Percentiles rank a stretch among this genome's conserved stretches.
phyloP scores from a whole-genome alignment of 805 yeast species.

The Limtongia smithiae region DNA sequence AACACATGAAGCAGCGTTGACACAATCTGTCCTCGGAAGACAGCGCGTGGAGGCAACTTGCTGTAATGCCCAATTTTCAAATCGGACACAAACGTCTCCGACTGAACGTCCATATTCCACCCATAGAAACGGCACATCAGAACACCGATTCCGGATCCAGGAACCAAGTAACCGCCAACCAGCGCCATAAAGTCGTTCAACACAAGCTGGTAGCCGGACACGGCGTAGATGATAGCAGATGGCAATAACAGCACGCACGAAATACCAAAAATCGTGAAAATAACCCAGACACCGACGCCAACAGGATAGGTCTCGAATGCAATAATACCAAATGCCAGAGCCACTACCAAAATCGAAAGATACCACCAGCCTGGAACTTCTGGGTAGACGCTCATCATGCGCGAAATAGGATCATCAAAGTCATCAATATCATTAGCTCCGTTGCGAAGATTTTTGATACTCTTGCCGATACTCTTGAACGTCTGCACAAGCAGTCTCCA shows the following conservation, averaged over 20 bases:
- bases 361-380: conserved; percentile 52
- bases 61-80: conserved; percentile 55
- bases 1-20: conserved; percentile 13
- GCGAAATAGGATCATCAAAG: conserved; percentile 34
- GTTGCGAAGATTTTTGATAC: conserved; percentile 25
- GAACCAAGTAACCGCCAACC: conserved; percentile 30
- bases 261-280: conserved; percentile 36
- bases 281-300: conserved; percentile 35
- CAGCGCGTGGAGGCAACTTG: conserved; percentile 42
- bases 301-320: conserved; percentile 38
- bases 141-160: conserved; percentile 54
- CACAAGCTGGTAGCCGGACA: conserved; percentile 41
- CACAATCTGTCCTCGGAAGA: conserved; percentile 39
- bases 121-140: conserved; percentile 51
- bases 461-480: conserved; percentile 32
- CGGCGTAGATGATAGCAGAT: conserved; percentile 33
- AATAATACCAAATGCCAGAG: conserved; percentile 46
- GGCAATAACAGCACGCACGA: conserved; percentile 35
- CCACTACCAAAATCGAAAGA: conserved; percentile 41
- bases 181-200: conserved; percentile 34
- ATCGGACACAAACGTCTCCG: conserved; percentile 56
- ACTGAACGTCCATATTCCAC: conserved; percentile 60
- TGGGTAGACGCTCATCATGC: conserved; percentile 6
- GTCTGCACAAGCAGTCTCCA: conserved; percentile 37
- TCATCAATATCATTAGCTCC: conserved; percentile 32